Conservation (phyloP, 169 alveolate species). For the Plasmodium chabaudi region DNA sequence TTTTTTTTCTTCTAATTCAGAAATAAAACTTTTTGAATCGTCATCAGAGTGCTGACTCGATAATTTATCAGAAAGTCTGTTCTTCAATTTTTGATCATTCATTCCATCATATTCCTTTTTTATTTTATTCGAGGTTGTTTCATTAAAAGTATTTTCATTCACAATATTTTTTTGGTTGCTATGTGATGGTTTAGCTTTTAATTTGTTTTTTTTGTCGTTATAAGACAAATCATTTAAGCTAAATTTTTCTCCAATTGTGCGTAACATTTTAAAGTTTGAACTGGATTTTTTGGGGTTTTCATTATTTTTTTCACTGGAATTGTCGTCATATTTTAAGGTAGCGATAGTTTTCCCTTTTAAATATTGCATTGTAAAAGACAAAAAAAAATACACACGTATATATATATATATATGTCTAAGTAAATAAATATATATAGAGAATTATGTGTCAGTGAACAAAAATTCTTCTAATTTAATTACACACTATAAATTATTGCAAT, state of each 20-base stretch:
- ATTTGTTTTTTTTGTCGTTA: slow-evolving; percentile 12
- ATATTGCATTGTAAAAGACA: slow-evolving; percentile 18
- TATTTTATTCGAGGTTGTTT: background rate
- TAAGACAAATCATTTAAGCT: slow-evolving; percentile 4
- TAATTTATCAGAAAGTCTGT: background rate
- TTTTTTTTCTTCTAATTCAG: background rate
- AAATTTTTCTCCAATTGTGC: slow-evolving; percentile 6
- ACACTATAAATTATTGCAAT: too few relatives aligned
- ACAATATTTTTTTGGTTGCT: slow-evolving; percentile 1
- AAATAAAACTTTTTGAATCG: background rate
- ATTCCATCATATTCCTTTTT: background rate
- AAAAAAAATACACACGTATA: background rate
- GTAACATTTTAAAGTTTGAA: slow-evolving; percentile 24
- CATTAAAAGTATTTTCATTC: background rate
- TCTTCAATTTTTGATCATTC: background rate
- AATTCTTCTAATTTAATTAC: too few relatives aligned
- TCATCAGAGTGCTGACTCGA: background rate
- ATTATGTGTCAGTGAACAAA: too few relatives aligned
- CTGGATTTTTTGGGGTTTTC: background rate
- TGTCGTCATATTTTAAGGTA: slow-evolving; percentile 8
- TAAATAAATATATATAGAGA: background rate
- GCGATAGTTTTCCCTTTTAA: slow-evolving; percentile 44
- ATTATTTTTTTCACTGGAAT: slow-evolving; percentile 5
- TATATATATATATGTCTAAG: background rate
- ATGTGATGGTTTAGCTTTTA: slow-evolving; percentile 20